Evolutionary conservation across 1,139 yeast species (phyloP).

Genomic region (Taphrina confusa): DNA sequence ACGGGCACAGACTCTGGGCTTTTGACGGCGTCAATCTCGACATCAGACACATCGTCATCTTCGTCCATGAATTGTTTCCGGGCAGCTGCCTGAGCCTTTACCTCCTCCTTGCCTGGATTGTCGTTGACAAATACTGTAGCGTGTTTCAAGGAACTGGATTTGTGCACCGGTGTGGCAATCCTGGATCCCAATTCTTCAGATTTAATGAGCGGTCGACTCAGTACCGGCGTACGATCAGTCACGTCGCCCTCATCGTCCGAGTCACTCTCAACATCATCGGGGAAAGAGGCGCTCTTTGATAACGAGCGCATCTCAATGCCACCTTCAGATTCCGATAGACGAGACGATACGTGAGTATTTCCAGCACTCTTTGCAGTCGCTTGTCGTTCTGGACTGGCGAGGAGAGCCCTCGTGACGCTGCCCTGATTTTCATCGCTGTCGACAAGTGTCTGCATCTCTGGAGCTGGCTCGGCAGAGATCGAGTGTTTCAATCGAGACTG

Average conservation of each 20-base stretch:
- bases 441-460: not conserved
- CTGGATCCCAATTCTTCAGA: not conserved
- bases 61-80: not conserved
- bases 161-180: not conserved
- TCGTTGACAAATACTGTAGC: not conserved
- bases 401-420: not conserved
- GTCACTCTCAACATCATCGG: not conserved
- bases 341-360: no score
- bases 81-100: not conserved
- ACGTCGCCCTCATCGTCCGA: conserved; percentile 2
- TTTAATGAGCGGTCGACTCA: not conserved
- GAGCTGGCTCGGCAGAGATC: not conserved
- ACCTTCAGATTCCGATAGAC: not conserved
- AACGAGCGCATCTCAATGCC: not conserved
- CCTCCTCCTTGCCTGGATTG: not conserved
- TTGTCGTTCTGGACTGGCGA: not conserved
- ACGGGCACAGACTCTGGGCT: conserved; percentile 1
- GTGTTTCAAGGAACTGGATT: not conserved
- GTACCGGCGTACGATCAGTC: not conserved
- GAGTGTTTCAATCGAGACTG: conserved; percentile 24
- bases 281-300: not conserved
- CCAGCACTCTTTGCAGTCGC: not conserved
- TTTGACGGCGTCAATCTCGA: not conserved
- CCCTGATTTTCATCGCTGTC: not conserved
- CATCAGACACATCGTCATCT: conserved; percentile 8